Evolutionary conservation across 1,139 yeast genomes (phyloP).

Genomic region (Yamadazyma membranifaciens): DNA sequence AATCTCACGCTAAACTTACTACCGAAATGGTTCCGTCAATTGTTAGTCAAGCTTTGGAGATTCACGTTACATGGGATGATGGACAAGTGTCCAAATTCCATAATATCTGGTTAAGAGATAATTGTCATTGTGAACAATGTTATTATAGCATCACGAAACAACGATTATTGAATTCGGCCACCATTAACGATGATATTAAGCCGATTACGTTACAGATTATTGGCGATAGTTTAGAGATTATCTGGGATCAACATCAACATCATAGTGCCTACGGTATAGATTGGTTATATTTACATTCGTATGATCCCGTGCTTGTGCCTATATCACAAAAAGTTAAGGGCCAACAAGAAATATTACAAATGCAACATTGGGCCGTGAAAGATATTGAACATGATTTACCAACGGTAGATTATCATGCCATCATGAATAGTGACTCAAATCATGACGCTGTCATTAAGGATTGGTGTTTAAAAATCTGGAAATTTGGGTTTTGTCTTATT

Average conservation of each 20-base stretch:
- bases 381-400: conserved; percentile 49
- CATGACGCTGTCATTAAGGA: conserved; percentile 49
- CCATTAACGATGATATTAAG: conserved; percentile 47
- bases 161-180: conserved; percentile 59
- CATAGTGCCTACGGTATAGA: conserved; percentile 41
- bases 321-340: conserved; percentile 26
- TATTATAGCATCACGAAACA: conserved; percentile 63
- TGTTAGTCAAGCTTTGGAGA: background rate
- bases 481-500: conserved; percentile 63
- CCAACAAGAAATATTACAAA: conserved; percentile 27
- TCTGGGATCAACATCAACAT: conserved; percentile 54
- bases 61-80: conserved; percentile 4
- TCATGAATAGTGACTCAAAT: conserved; percentile 35
- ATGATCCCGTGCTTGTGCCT: conserved; percentile 49
- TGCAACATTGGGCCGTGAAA: conserved; percentile 49
- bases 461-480: conserved; percentile 60
- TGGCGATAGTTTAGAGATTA: conserved; percentile 23
- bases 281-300: conserved; percentile 63
- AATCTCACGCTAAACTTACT: background rate
- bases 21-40: background rate
- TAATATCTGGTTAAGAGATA: conserved; percentile 68
- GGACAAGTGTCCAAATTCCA: conserved; percentile 30
- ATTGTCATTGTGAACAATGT: conserved; percentile 64
- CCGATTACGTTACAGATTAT: conserved; percentile 24
- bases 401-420: conserved; percentile 45